These are phyloP conservation scores for Somion occarium DNA, from an alignment of 1,284 basidiomycete species.

Conservation along the genomic window DNA sequence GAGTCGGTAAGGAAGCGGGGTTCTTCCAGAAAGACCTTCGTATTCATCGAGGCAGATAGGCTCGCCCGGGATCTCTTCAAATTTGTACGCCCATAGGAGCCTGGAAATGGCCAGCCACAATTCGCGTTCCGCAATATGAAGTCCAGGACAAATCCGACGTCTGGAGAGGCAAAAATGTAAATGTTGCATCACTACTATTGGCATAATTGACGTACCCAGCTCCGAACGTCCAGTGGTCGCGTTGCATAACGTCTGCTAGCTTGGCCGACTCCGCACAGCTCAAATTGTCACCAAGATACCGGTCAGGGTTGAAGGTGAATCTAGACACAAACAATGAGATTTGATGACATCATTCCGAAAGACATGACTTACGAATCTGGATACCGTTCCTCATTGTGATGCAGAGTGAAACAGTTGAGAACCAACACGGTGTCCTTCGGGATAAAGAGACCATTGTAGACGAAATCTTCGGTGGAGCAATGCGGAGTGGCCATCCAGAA, in stretches of 20 bases:
- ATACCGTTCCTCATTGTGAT: conserved; percentile 7
- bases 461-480: conserved; percentile 8
- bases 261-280: conserved; percentile 6
- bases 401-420: conserved; percentile 4
- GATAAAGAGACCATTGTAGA: conserved; percentile 7
- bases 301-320: conserved; percentile 10
- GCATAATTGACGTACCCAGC: conserved; percentile 1
- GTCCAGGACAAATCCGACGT: conserved; percentile 25
- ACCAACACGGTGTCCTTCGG: conserved; percentile 5
- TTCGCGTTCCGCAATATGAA: conserved; percentile 29
- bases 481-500: conserved; percentile 9
- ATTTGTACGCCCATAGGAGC: conserved; percentile 29
- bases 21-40: conserved; percentile 31
- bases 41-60: conserved; percentile 32
- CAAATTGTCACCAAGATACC: conserved; percentile 2
- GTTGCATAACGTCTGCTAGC: conserved; percentile 3
- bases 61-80: conserved; percentile 25
- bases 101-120: conserved; percentile 29
- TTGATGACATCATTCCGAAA: neutral
- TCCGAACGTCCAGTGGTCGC: conserved; percentile 7
- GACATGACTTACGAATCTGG: conserved; percentile 3
- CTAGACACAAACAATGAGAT: neutral
- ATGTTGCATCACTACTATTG: neutral
- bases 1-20: conserved; percentile 22
- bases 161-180: conserved; percentile 4